Evolutionary conservation across 495 filamentous ascomycete genomes (phyloP), one percentile per base, ranked within the genome.

Genomic region (Penicillium dipodomyicola): DNA sequence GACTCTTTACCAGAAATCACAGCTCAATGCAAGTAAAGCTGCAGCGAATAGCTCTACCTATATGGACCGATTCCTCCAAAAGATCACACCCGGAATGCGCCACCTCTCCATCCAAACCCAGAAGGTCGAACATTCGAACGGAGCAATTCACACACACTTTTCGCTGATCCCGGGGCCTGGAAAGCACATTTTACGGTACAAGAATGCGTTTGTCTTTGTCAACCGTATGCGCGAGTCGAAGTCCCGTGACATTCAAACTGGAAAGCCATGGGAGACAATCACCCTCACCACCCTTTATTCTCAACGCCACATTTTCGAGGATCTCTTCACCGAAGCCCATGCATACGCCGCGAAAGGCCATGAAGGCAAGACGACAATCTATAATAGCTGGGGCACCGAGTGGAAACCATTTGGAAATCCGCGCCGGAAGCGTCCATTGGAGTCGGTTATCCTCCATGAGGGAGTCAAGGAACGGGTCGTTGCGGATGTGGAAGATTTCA

Each of bases 341-440:
- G 73, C 80, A 6, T 81, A 97, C 42, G 90, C 90, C 1, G 78
- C 82, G 14, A 80, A 82, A 61, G 85, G 86, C 30, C 85, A 88
- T 50, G 89, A 97, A 69, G 94, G 94, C n/a, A 96, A 96, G 72
- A 97, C 95, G 6, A 82, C 92, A 3, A 88, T 98, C 32, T 97
- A 92, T 70, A 93, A 88, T 30, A 86, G 88, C 17, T 81, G 86
- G 73, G 86, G 85, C n/a, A 86, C 88, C 29, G 75, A 81, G 58
- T 97, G 94, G 94, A 75, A 82, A 49, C 84, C 80, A n/a, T 89
- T 97, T 61, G 95, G 94, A 40, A 82, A 92, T 54, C 90, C 94
- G 27, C 84, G 91, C 37, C 82, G 89, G 60, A 96, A 97, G 71
- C 81, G 94, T 25, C 91, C 93, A 0, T 71, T 97, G 11, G 84